Conservation (phyloP, 164 flowering plant species). For the Protea cynaroides region DNA sequence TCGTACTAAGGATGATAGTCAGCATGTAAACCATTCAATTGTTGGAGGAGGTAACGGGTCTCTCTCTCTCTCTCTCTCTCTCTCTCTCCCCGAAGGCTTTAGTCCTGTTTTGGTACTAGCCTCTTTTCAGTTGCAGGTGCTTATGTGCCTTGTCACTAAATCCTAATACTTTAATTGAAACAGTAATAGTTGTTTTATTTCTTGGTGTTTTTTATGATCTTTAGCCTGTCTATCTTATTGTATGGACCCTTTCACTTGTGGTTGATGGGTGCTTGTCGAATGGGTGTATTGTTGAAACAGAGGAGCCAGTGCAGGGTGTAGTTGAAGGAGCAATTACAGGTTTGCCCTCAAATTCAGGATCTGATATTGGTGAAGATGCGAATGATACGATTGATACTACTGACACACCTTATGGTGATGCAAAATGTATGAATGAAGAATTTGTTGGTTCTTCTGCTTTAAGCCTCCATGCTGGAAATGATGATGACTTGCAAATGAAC, state of each 20-base stretch:
- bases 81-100: no score
- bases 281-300: conserved; percentile 3
- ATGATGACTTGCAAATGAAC: not conserved
- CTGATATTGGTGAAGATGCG: not conserved
- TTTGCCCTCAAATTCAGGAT: not conserved
- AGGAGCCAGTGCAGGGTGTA: conserved; percentile 6
- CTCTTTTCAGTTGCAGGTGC: not conserved
- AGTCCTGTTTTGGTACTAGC: not conserved
- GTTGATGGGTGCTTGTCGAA: conserved; percentile 2
- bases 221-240: not conserved
- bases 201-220: not conserved
- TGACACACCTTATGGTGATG: not conserved
- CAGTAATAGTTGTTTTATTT: not conserved
- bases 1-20: conserved; percentile 1
- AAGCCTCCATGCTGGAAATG: not conserved
- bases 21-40: not conserved
- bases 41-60: conserved; percentile 21
- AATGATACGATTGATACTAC: not conserved
- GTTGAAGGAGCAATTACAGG: not conserved
- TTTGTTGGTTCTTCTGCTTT: not conserved
- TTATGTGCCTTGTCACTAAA: not conserved
- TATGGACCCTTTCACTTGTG: not conserved
- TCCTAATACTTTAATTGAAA: not conserved
- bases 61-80: no score
- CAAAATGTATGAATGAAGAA: conserved; percentile 4